These are phyloP conservation scores for Kurtzmaniella cleridarum DNA, from an alignment of 805 yeast species.

Conservation along the genomic window DNA sequence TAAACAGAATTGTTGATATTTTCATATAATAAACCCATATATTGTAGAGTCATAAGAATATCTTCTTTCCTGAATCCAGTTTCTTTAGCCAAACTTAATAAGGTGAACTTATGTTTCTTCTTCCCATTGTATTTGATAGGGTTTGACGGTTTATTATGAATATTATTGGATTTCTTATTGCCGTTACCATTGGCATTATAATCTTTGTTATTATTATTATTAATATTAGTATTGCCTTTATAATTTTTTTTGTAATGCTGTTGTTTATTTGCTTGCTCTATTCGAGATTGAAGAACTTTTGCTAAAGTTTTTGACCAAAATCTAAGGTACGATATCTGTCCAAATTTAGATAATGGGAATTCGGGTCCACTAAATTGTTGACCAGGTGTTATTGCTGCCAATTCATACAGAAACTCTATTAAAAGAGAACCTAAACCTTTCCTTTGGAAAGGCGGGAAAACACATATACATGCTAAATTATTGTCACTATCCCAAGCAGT, in stretches of 20 bases:
- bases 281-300: slow-evolving; percentile 8
- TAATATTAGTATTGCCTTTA: too few relatives aligned
- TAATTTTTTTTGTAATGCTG: slow-evolving; percentile 26
- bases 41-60: slow-evolving; percentile 51
- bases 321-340: slow-evolving; percentile 61
- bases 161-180: slow-evolving; percentile 17
- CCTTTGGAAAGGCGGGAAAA: slow-evolving; percentile 89
- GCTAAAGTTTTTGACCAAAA: slow-evolving; percentile 62
- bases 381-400: slow-evolving; percentile 54
- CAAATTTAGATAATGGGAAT: slow-evolving; percentile 80
- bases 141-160: neutral
- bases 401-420: slow-evolving; percentile 76
- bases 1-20: neutral
- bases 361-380: slow-evolving; percentile 82
- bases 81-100: slow-evolving; percentile 44
- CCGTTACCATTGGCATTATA: slow-evolving; percentile 39
- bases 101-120: slow-evolving; percentile 21
- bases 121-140: slow-evolving; percentile 4
- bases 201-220: too few relatives aligned
- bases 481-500: slow-evolving; percentile 69
- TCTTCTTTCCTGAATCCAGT: slow-evolving; percentile 68
- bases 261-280: slow-evolving; percentile 2
- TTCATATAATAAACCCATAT: slow-evolving; percentile 35
- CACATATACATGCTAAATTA: slow-evolving; percentile 84
- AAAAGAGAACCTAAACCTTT: slow-evolving; percentile 70